phyloP scores from a whole-genome alignment of 2,329 filamentous ascomycete genomes.

The Aspergillus amoenus region DNA sequence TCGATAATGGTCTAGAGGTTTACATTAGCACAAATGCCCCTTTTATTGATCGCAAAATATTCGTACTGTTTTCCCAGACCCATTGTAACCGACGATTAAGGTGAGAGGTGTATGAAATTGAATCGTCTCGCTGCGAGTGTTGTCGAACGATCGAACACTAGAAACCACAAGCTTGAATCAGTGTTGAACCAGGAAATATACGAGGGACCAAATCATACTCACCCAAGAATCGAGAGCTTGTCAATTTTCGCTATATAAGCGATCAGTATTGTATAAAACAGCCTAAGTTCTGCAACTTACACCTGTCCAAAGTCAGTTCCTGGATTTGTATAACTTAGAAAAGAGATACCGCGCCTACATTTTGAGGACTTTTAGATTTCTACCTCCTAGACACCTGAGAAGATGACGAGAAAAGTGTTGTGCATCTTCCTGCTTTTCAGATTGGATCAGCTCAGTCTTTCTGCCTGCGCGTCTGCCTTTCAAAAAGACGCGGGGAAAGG shows the following conservation, averaged over 20 bases:
- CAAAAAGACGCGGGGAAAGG: constrained; percentile 18
- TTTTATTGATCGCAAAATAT: not conserved
- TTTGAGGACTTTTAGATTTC: not conserved
- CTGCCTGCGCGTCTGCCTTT: constrained; percentile 17
- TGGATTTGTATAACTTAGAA: not conserved
- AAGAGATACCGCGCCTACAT: constrained; percentile 5
- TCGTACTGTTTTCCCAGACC: constrained; percentile 83
- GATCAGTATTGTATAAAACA: constrained; percentile 3
- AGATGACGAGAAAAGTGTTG: not conserved
- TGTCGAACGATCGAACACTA: constrained; percentile 81
- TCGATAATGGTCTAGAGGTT: constrained; percentile 79
- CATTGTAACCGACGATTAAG: constrained; percentile 95
- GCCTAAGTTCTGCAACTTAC: constrained; percentile 24
- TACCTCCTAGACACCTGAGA: not conserved
- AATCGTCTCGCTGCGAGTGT: constrained; percentile 71
- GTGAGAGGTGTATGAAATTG: constrained; percentile 88
- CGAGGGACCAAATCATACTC: constrained; percentile 14
- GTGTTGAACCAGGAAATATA: not conserved
- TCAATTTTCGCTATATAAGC: constrained; percentile 70
- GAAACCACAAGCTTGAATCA: constrained; percentile 5
- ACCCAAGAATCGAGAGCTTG: constrained; percentile 82
- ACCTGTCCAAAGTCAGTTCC: constrained; percentile 25
- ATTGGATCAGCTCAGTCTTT: constrained; percentile 1
- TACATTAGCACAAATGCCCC: constrained; percentile 5
- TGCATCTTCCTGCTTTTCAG: not conserved